Evolutionary conservation across 2,329 filamentous ascomycete genomes (phyloP).

Genomic region (Penicillium psychrosexuale): DNA sequence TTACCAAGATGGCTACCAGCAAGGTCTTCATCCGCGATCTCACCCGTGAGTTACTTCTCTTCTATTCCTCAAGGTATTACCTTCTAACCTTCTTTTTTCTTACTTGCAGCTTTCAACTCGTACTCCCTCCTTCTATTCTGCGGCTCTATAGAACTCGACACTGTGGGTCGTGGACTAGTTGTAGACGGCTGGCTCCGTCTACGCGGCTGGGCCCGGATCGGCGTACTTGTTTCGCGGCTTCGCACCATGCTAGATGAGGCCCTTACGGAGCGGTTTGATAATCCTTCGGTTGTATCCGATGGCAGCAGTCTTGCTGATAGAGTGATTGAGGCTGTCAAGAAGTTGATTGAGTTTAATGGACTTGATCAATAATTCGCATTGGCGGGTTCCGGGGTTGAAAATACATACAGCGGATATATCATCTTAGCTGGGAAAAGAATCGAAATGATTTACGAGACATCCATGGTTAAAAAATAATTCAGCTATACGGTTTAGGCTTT

Average conservation of each 20-base stretch:
- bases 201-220: slow-evolving; percentile 90
- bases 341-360: slow-evolving; percentile 85
- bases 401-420: background rate
- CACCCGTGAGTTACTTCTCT: slow-evolving; percentile 63
- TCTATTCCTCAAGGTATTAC: background rate
- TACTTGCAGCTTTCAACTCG: slow-evolving; percentile 66
- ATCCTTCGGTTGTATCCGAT: slow-evolving; percentile 59
- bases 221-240: slow-evolving; percentile 79
- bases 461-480: background rate
- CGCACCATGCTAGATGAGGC: slow-evolving; percentile 83
- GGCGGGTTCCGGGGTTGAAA: background rate
- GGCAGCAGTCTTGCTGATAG: slow-evolving; percentile 28
- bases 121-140: slow-evolving; percentile 87
- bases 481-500: background rate
- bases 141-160: slow-evolving; percentile 80
- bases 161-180: slow-evolving; percentile 76
- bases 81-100: slow-evolving; percentile 3
- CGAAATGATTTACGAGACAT: background rate
- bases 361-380: slow-evolving; percentile 55
- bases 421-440: background rate
- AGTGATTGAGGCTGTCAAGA: slow-evolving; percentile 73
- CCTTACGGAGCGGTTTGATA: slow-evolving; percentile 75
- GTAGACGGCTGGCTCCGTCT: slow-evolving; percentile 89
- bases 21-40: slow-evolving; percentile 91
- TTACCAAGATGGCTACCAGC: slow-evolving; percentile 83